These are phyloP conservation scores for Talaromyces sp. DNA, from an alignment of 2,329 filamentous ascomycete species.

Conservation along the genomic window DNA sequence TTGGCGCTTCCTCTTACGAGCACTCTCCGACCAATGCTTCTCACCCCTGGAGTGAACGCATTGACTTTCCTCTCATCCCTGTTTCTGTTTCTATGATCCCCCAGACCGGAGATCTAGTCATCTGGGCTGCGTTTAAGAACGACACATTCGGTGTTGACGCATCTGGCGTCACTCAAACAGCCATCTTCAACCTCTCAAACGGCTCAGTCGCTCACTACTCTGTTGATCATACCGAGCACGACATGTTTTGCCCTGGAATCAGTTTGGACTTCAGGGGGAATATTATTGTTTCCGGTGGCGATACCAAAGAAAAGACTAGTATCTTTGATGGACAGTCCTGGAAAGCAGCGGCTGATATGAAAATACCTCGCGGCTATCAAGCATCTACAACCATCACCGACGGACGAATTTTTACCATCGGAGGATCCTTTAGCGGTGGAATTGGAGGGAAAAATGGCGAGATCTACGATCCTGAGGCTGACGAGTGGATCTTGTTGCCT, in stretches of 20 bases:
- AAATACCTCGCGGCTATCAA: slow-evolving; percentile 50
- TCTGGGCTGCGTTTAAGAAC: slow-evolving; percentile 14
- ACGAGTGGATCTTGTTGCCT: slow-evolving; percentile 45
- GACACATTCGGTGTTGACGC: slow-evolving; percentile 10
- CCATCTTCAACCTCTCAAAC: slow-evolving; percentile 12
- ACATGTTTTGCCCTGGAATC: slow-evolving; percentile 41
- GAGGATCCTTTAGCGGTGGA: slow-evolving; percentile 53
- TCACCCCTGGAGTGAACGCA: slow-evolving; percentile 10
- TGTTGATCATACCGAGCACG: slow-evolving; percentile 14
- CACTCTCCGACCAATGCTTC: slow-evolving; percentile 4
- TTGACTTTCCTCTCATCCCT: slow-evolving; percentile 16
- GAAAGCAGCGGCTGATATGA: slow-evolving; percentile 40
- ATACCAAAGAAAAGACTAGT: slow-evolving; percentile 45
- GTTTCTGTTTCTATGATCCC: slow-evolving; percentile 14
- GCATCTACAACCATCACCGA: slow-evolving; percentile 47
- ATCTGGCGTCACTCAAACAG: slow-evolving; percentile 14
- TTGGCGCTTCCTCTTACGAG: neutral
- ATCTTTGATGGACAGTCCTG: slow-evolving; percentile 44
- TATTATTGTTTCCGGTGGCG: slow-evolving; percentile 53
- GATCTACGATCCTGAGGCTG: slow-evolving; percentile 44
- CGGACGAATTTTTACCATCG: slow-evolving; percentile 55
- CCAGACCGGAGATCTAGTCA: slow-evolving; percentile 7
- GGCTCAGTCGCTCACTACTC: slow-evolving; percentile 10
- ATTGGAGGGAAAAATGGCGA: slow-evolving; percentile 53
- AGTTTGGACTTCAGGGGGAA: slow-evolving; percentile 46